phyloP scores from a whole-genome alignment of 139 green algal species.

The Pseudopediastrum boryanum region DNA sequence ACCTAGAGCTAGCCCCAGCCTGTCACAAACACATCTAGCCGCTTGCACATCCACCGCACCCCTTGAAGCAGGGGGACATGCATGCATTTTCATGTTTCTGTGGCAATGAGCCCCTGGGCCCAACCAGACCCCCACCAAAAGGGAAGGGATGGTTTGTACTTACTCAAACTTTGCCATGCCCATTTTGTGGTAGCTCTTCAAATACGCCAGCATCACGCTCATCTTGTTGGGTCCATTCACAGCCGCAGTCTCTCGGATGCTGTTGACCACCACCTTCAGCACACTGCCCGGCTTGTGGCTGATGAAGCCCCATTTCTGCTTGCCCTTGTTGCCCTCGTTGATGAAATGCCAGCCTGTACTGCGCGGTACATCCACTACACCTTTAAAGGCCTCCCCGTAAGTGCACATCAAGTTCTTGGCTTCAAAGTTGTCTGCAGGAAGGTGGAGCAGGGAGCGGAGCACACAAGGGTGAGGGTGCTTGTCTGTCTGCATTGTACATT shows the following conservation, averaged over 20 bases:
- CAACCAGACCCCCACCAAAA: too few relatives aligned
- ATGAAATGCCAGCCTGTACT: conserved; percentile 30
- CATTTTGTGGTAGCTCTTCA: conserved; percentile 46
- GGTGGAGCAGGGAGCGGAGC: too few relatives aligned
- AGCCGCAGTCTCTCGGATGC: background rate
- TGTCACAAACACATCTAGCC: too few relatives aligned
- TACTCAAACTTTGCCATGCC: conserved; percentile 41
- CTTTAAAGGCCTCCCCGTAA: conserved; percentile 29
- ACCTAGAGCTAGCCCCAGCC: too few relatives aligned
- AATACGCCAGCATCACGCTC: conserved; percentile 40
- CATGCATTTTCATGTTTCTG: too few relatives aligned
- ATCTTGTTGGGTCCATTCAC: background rate
- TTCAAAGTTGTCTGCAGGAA: conserved; percentile 38
- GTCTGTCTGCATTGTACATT: too few relatives aligned
- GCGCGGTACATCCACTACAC: background rate
- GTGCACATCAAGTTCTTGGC: conserved; percentile 42
- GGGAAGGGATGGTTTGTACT: conserved; percentile 20
- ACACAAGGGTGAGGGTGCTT: too few relatives aligned
- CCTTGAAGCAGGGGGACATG: too few relatives aligned
- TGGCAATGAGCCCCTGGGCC: too few relatives aligned
- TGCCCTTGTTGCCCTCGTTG: conserved; percentile 27
- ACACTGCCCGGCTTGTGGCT: conserved; percentile 22
- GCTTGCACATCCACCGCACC: too few relatives aligned
- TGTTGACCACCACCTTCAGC: conserved; percentile 37
- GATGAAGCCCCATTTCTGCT: conserved; percentile 43